Conservation (phyloP, 768 basidiomycete species). For the Hydnomerulius pinastri region DNA sequence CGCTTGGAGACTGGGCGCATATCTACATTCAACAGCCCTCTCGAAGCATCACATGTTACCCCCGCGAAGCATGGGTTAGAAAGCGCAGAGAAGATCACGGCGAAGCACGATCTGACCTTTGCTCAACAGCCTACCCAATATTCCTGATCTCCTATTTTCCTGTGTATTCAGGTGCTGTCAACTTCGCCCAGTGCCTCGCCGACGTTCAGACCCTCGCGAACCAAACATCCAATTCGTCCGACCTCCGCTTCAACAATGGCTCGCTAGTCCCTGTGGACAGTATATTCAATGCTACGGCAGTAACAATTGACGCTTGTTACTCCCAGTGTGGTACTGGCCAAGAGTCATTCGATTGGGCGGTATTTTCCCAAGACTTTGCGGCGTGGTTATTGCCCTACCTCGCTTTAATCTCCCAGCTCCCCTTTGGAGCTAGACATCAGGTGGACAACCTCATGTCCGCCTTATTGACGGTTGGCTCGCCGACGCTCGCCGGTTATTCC, state of each 20-base stretch:
- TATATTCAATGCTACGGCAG: constrained; percentile 6
- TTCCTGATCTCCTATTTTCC: too few relatives aligned
- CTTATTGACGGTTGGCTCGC: constrained; percentile 46
- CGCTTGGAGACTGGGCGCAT: too few relatives aligned
- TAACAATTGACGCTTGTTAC: constrained; percentile 11
- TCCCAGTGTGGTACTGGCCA: constrained; percentile 9
- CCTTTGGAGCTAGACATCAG: constrained; percentile 42
- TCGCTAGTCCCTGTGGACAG: background rate
- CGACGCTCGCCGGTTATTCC: constrained; percentile 47
- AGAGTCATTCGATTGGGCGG: constrained; percentile 20
- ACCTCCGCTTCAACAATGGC: constrained; percentile 5
- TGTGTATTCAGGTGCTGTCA: background rate
- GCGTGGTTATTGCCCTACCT: constrained; percentile 53
- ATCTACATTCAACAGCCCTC: too few relatives aligned
- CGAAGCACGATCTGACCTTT: too few relatives aligned
- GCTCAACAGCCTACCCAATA: too few relatives aligned
- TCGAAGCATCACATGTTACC: too few relatives aligned
- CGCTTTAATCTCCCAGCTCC: constrained; percentile 50
- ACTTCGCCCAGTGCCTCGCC: constrained; percentile 16
- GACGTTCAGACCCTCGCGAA: constrained; percentile 9
- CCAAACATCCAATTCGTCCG: background rate
- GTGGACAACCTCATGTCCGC: constrained; percentile 45
- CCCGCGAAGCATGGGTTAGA: too few relatives aligned
- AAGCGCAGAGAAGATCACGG: too few relatives aligned
- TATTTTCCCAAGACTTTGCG: constrained; percentile 38